Base-by-base conservation (phyloP, 208 protist genomes). In the Lotmaria passim region DNA sequence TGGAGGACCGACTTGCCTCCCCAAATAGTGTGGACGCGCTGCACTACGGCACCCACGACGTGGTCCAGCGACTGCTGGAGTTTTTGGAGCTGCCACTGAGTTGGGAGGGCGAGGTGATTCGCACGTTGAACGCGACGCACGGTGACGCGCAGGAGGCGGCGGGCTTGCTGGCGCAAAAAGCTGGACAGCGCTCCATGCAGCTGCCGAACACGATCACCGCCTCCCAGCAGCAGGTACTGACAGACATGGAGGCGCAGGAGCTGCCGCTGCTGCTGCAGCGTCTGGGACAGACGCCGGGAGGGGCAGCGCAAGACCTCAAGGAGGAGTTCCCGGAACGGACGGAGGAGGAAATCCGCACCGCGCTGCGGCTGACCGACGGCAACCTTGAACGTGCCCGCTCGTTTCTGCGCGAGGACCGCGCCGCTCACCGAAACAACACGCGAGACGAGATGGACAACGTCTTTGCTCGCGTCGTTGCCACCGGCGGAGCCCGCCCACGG, bases 61-160 rank as follows among this genome's bases (percentile, higher is more conserved):
- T 83, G 4, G 83, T 93, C 31, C 69, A 75, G 52, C 77, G 85
- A 6, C 60, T 93, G 1, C 77, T 93, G 30, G 75, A 43, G 30
- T 83, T 90, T 50, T 65, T 93, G 14, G 61, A 77, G 17, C 64
- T 93, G 0, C 75, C 83, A 14, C 44, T 51, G 12, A 68, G 65
- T 23, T 85, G 80, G 77, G 73, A 90, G 76, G 69, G 53, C 4
- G 78, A 90, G 66, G 81, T 84, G 38, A 79, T 90, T 50, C 51
- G 68, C n/a, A 77, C 81, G 50, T 74, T 93, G 34, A 91, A 93
- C 57, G 78, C 62, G 14, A 82, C 81, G 26, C 69, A 86, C 58
- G 88, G 88, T 26, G 82, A 93, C 62, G 85, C 83, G 10, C 73
- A 85, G 58, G 48, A 77, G 58, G 84, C 83, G 2, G 73, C 81